A percentile compares a stretch with the other conserved stretches of the same genome.
Conservation (phyloP, 257 asterid species). For the Leonotis leonurus region DNA sequence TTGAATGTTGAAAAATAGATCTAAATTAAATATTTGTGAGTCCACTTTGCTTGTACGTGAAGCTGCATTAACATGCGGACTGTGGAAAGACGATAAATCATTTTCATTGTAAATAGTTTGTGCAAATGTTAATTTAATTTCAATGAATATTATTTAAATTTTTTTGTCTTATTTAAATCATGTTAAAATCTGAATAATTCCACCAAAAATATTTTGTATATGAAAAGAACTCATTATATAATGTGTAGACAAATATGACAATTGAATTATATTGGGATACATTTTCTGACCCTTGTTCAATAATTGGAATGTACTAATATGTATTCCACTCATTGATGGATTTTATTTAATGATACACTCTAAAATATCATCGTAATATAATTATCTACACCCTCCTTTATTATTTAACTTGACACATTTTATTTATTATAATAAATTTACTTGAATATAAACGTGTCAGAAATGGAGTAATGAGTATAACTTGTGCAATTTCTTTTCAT, state of each 20-base stretch:
- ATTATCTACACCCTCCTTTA: not conserved
- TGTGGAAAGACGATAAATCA: not conserved
- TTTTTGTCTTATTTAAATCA: not conserved
- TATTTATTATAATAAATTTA: no score
- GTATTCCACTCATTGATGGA: constrained; percentile 1
- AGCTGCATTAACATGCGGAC: not conserved
- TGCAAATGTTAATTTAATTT: not conserved
- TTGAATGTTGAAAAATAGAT: no score
- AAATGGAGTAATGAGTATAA: no score
- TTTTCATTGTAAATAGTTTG: not conserved
- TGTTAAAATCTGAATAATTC: not conserved
- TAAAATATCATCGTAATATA: not conserved
- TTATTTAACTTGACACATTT: no score
- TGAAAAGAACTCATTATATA: not conserved
- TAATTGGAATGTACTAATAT: not conserved
- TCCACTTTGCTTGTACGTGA: not conserved
- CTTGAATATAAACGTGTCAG: no score
- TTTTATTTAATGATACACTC: not conserved
- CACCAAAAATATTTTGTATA: constrained; percentile 1
- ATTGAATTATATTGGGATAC: not conserved
- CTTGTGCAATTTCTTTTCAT: no score
- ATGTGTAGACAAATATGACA: not conserved
- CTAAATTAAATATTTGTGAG: not conserved
- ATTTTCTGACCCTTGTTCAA: not conserved
- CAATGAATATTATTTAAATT: not conserved